Percentiles rank a stretch among this genome's conserved stretches.
Conservation (phyloP, 495 filamentous ascomycete genomes). For the Penicillium nucicola region DNA sequence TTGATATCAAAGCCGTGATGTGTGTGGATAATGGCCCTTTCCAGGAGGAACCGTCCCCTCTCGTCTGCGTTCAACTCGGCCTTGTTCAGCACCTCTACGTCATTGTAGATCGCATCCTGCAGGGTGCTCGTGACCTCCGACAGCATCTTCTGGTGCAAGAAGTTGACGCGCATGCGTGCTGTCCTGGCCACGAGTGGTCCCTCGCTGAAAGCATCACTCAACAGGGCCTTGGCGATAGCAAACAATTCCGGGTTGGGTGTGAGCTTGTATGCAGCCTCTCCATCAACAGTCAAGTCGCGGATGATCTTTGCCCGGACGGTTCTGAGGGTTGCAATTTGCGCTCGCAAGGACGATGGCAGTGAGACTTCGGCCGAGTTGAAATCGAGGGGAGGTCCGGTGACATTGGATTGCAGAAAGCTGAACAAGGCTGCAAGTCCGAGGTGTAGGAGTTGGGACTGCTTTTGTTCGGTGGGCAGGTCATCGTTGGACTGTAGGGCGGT, state of each 20-base stretch:
- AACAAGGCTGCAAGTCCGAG: constrained; percentile 71
- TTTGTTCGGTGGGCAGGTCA: constrained; percentile 29
- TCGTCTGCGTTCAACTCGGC: constrained; percentile 41
- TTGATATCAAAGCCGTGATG: constrained; percentile 78
- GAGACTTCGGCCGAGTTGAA: constrained; percentile 52
- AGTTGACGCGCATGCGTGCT: constrained; percentile 65
- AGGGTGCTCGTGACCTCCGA: constrained; percentile 69
- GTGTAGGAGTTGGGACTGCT: constrained; percentile 45
- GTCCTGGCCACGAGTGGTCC: constrained; percentile 38
- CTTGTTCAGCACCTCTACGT: constrained; percentile 40
- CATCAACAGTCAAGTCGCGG: constrained; percentile 70
- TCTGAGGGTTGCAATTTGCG: constrained; percentile 23
- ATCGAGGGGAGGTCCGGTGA: constrained; percentile 78
- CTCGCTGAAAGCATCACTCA: constrained; percentile 28
- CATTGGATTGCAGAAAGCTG: constrained; percentile 86
- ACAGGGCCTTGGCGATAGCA: constrained; percentile 61
- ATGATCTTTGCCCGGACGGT: constrained; percentile 54
- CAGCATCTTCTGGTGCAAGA: constrained; percentile 85
- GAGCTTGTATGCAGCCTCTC: constrained; percentile 79
- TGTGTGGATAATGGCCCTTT: constrained; percentile 79
- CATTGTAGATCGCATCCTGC: constrained; percentile 55
- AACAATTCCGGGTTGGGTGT: constrained; percentile 82
- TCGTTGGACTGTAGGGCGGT: constrained; percentile 21
- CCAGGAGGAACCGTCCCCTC: constrained; percentile 66
- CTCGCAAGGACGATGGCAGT: constrained; percentile 45